Conservation (phyloP, 1,139 yeast species). For the Zygosaccharomyces sapae region DNA sequence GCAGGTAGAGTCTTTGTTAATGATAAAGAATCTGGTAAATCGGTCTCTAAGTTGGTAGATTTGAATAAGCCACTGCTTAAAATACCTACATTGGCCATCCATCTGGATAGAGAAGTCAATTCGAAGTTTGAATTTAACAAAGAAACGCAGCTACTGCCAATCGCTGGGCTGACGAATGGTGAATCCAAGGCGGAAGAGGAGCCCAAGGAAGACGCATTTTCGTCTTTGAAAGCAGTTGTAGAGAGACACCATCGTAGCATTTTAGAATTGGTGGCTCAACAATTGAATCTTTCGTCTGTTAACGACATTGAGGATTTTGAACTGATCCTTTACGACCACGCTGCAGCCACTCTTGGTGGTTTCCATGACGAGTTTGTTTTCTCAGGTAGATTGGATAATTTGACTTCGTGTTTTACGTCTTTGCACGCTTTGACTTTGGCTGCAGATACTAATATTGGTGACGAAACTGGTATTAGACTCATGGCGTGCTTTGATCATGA, state of each 20-base stretch:
- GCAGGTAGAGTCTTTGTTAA: constrained; percentile 86
- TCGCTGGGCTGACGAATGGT: constrained; percentile 57
- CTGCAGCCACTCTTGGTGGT: constrained; percentile 80
- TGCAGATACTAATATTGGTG: constrained; percentile 38
- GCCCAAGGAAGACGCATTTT: constrained; percentile 52
- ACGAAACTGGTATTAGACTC: constrained; percentile 59
- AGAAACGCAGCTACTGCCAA: constrained; percentile 82
- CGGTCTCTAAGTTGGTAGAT: constrained; percentile 66
- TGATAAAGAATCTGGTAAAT: constrained; percentile 46
- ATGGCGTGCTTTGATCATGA: constrained; percentile 90
- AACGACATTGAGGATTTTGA: constrained; percentile 82
- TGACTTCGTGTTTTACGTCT: constrained; percentile 81
- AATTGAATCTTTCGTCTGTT: constrained; percentile 47
- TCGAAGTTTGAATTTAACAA: constrained; percentile 82
- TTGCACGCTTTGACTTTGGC: constrained; percentile 65
- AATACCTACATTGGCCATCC: constrained; percentile 94
- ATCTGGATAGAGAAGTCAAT: constrained; percentile 72
- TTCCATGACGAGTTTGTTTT: constrained; percentile 84
- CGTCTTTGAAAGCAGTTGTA: constrained; percentile 60
- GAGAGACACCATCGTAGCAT: constrained; percentile 74
- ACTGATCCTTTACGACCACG: constrained; percentile 80
- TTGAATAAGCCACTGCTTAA: constrained; percentile 79
- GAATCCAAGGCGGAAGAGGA: constrained; percentile 38
- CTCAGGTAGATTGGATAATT: constrained; percentile 89
- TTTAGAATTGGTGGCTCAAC: constrained; percentile 63